Percentiles rank a stretch among this genome's conserved stretches.
Conservation (phyloP, 257 asterid species). For the Prunella vulgaris region DNA sequence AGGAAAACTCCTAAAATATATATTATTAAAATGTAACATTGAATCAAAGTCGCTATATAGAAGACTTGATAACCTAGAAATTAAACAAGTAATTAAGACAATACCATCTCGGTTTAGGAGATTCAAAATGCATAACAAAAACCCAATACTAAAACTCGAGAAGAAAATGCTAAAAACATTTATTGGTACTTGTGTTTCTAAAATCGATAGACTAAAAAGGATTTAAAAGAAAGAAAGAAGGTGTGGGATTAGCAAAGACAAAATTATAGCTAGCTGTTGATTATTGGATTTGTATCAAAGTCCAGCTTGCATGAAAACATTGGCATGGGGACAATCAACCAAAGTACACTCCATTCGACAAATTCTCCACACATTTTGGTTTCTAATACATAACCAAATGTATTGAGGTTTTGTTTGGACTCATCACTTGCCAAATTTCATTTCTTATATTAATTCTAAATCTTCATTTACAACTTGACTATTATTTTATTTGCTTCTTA, state of each 20-base stretch:
- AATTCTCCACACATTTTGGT: conserved; percentile 30
- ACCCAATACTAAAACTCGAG: not conserved
- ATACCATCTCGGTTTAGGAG: conserved; percentile 2
- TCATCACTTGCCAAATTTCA: conserved; percentile 20
- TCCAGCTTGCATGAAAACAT: conserved; percentile 46
- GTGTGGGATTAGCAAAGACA: conserved; percentile 42
- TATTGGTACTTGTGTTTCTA: conserved; percentile 21
- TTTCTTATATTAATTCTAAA: conserved; percentile 11
- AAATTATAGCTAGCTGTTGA: conserved; percentile 26
- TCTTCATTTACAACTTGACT: conserved; percentile 26
- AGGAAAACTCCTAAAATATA: too few relatives aligned
- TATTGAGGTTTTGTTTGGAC: conserved; percentile 29
- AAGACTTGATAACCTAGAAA: not conserved
- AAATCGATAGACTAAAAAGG: conserved; percentile 19
- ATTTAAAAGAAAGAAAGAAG: not conserved
- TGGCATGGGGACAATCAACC: conserved; percentile 41
- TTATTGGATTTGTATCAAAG: conserved; percentile 29
- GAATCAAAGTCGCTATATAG: not conserved
- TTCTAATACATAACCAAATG: conserved; percentile 28
- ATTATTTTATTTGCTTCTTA: not conserved
- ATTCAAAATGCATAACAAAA: not conserved
- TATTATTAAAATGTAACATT: too few relatives aligned
- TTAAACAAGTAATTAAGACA: not conserved
- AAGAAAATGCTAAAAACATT: not conserved
- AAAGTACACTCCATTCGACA: conserved; percentile 54